Base-by-base conservation (phyloP, 345 rosid genomes). In the Brassica juncea region DNA sequence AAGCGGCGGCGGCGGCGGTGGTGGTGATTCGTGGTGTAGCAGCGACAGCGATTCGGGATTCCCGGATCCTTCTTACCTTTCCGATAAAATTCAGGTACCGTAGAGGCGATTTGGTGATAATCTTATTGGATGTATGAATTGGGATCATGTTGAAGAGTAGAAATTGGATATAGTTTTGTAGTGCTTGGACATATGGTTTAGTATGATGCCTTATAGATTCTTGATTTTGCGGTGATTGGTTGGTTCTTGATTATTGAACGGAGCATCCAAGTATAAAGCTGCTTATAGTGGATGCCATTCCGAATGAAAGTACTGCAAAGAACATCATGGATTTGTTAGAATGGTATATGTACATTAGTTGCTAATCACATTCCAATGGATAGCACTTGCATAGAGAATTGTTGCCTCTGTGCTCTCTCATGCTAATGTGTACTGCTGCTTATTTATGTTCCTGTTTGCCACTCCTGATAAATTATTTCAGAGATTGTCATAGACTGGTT, bases 1-100 rank as follows among this genome's bases (percentile, higher is more conserved):
- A 34, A 88, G 86, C 75, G 89, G 90, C 1, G 90, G 87, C 11
- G 85, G 90, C 82, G 84, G 78, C 72, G 84, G 91, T 82, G 84
- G 76, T 76, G 61, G 5, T 71, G 90, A 88, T 28, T 89, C 95
- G 2, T 86, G 87, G 88, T 89, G 89, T 12, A 94, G 97, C 82
- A 94, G 94, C 88, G 97, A 94, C 55, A 87, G 92, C 83, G 97
- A 92, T 14, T 87, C 97, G 34, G 90, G 97, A 16, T 77, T 84
- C 75, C 75, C 92, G 19, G 97, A 94, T 86, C 94, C 90, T 59
- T 85, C 77, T 49, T 85, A 72, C 62, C 94, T 92, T 65, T 89
- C 95, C 28, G 94, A 92, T 27, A 92, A 86, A 55, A 89, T 94
- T 75, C 84, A 88, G 88, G 98, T 92, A 81, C 37, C 10, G 27